Evolutionary conservation across 179 eudicot genomes (phyloP), one percentile per base, ranked within the genome.

Genomic region (Actinidia chinensis): DNA sequence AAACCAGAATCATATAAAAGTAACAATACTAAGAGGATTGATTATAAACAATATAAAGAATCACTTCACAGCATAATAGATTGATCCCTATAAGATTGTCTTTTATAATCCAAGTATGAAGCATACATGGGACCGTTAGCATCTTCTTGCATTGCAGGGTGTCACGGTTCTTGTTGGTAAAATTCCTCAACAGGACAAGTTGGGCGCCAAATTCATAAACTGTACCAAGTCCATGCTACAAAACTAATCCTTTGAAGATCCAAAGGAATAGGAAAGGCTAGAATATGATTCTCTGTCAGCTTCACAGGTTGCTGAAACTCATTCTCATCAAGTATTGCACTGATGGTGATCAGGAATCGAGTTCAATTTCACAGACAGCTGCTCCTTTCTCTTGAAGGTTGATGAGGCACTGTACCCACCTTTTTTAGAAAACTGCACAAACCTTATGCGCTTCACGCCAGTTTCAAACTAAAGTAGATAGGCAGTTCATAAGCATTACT

Each of bases 361-460:
- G 44, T 75, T 82, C 87, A 66, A 58, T 60, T 78, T 80, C 81
- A 73, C 76, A 51, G 73, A 79, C 83, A 64, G 14, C 71, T 18
- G 36, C n/a, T n/a, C 22, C 86, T n/a, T 43, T 68, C 52, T 68
- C 22, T 89, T 95, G 76, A 76, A 74, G 74, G 85, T 23, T 18
- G 83, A n/a, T 79, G 74, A 25, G 91, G 95, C 74, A 84, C 72
- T 65, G 82, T 84, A 52, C 99, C 98, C 44, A 84, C 90, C 82
- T 88, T n/a, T n/a, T n/a, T n/a, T 90, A 68, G 92, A 89, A 79
- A 88, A 87, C 69, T 89, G 87, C 86, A 94, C 84, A 68, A 73
- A 89, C 84, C 94, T 93, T 83, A 88, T 85, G 55, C 90, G 93
- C 83, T 76, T 94, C 97, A 66, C 80, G 87, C 70, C 76, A 70